phyloP scores from a whole-genome alignment of 1,139 yeast species.

The Diutina scorzettiae region DNA sequence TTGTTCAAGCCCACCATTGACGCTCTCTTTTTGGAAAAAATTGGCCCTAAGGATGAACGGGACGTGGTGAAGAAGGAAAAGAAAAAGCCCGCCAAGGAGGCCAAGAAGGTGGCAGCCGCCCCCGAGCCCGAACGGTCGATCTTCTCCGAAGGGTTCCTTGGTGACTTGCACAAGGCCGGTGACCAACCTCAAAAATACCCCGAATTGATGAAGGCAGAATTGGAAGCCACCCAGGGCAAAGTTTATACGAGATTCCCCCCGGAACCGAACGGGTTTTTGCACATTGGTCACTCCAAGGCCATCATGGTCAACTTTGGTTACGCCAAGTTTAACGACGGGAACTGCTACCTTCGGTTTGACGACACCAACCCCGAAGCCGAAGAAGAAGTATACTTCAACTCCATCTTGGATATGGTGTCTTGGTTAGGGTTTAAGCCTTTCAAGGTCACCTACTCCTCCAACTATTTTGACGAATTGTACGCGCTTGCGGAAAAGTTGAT shows the following conservation, averaged over 20 bases:
- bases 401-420: conserved; percentile 70
- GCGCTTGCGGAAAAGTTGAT: conserved; percentile 36
- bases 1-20: conserved; percentile 82
- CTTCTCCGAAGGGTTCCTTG: conserved; percentile 93
- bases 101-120: conserved; percentile 14
- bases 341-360: conserved; percentile 86
- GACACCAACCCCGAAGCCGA: conserved; percentile 99
- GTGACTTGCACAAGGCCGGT: conserved; percentile 90
- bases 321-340: conserved; percentile 76
- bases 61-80: conserved; percentile 17
- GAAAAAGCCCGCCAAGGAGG: conserved; percentile 16
- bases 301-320: conserved; percentile 93
- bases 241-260: conserved; percentile 95
- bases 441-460: conserved; percentile 66
- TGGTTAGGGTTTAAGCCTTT: conserved; percentile 95
- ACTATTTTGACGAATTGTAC: conserved; percentile 12
- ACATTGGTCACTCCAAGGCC: conserved; percentile 94
- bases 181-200: conserved; percentile 87
- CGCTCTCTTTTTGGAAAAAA: conserved; percentile 47
- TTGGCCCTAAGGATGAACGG: conserved; percentile 96
- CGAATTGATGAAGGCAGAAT: conserved; percentile 70
- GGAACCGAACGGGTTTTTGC: conserved; percentile 80
- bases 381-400: conserved; percentile 79
- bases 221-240: conserved; percentile 63
- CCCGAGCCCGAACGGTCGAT: conserved; percentile 46